Percentiles rank a stretch among this genome's conserved stretches.
These are phyloP conservation scores for Epichloe gansuensis DNA, from an alignment of 2,329 filamentous ascomycete species.

Conservation along the genomic window DNA sequence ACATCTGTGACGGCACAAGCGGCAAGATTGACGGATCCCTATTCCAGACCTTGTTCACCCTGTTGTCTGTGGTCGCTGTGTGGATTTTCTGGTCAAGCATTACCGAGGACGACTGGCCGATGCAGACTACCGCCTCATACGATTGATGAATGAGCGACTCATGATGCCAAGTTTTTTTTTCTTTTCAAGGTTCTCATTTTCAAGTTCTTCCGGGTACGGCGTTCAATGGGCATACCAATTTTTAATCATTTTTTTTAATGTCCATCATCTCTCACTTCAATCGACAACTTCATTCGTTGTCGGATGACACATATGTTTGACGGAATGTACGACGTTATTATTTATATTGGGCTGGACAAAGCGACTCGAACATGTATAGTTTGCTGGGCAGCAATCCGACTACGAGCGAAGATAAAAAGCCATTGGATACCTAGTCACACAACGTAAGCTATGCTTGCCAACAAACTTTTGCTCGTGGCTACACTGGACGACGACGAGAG, in stretches of 20 bases:
- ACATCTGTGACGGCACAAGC: slow-evolving; percentile 73
- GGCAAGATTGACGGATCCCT: slow-evolving; percentile 88
- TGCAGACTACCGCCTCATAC: slow-evolving; percentile 33
- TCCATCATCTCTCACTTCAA: slow-evolving; percentile 5
- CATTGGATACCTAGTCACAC: neutral
- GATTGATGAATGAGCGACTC: slow-evolving; percentile 14
- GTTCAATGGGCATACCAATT: slow-evolving; percentile 13
- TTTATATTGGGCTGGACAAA: neutral
- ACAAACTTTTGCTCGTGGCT: neutral
- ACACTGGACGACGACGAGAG: neutral
- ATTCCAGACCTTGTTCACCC: slow-evolving; percentile 87
- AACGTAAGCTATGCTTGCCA: neutral
- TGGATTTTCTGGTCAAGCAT: slow-evolving; percentile 99
- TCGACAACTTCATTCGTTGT: neutral
- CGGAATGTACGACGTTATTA: neutral
- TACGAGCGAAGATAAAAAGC: neutral
- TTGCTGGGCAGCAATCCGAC: neutral
- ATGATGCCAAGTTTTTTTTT: neutral
- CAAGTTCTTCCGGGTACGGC: slow-evolving; percentile 8
- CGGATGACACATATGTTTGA: slow-evolving; percentile 1
- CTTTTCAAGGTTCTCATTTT: neutral
- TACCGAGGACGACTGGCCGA: slow-evolving; percentile 95
- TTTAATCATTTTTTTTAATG: slow-evolving; percentile 9
- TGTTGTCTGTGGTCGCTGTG: slow-evolving; percentile 67
- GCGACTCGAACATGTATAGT: neutral